Evolutionary conservation across 371 early-diverging fungal species (phyloP).

Genomic region (Cokeromyces recurvatus): DNA sequence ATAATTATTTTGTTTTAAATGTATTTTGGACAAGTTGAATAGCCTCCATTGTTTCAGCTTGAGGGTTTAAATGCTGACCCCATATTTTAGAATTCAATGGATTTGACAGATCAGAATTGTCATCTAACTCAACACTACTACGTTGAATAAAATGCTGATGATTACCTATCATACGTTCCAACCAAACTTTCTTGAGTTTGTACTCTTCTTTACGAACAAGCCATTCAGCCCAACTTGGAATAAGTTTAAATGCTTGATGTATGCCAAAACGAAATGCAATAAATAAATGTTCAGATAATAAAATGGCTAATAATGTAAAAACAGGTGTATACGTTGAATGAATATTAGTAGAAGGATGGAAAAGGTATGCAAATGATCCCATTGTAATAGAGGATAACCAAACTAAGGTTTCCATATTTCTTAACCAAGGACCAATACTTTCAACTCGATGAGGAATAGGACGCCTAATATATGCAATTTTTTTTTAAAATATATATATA

Average conservation of each 20-base stretch:
- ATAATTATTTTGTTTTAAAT: slow-evolving; percentile 16
- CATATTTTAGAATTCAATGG: slow-evolving; percentile 10
- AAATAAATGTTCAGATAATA: slow-evolving; percentile 44
- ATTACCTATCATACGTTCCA: slow-evolving; percentile 23
- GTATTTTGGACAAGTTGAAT: slow-evolving; percentile 14
- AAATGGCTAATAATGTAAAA: slow-evolving; percentile 33
- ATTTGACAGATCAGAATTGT: slow-evolving; percentile 10
- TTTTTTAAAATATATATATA: background rate
- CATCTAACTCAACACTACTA: background rate
- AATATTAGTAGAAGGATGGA: slow-evolving; percentile 46
- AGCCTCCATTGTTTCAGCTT: slow-evolving; percentile 1
- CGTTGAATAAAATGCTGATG: slow-evolving; percentile 10
- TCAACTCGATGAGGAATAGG: slow-evolving; percentile 78
- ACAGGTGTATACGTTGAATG: slow-evolving; percentile 42
- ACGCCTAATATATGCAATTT: slow-evolving; percentile 56
- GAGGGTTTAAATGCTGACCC: slow-evolving; percentile 11
- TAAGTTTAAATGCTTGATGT: slow-evolving; percentile 17
- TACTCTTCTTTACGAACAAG: slow-evolving; percentile 36
- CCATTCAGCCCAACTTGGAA: slow-evolving; percentile 37
- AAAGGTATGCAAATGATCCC: slow-evolving; percentile 70
- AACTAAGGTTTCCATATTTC: slow-evolving; percentile 53
- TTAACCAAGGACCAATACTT: slow-evolving; percentile 84
- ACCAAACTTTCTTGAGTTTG: slow-evolving; percentile 35
- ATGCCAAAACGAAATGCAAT: slow-evolving; percentile 25
- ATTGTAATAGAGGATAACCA: slow-evolving; percentile 79